These are phyloP conservation scores for Neurospora africana DNA, from an alignment of 495 filamentous ascomycete genomes.

Conservation along the genomic window DNA sequence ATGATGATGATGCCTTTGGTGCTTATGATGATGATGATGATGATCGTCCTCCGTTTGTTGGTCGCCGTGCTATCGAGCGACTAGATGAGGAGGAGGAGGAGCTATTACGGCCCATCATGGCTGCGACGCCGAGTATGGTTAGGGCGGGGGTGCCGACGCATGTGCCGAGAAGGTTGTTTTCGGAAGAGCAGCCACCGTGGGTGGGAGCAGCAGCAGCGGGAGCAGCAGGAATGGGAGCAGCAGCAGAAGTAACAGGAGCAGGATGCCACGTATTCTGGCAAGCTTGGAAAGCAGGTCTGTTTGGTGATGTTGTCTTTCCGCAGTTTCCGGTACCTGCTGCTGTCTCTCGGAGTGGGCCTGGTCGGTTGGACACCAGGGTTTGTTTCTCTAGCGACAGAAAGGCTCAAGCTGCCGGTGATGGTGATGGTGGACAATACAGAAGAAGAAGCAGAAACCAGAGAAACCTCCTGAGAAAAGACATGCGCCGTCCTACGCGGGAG, in stretches of 20 bases:
- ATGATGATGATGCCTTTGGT: background rate
- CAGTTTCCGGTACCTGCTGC: background rate
- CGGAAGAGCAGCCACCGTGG: too few species aligned
- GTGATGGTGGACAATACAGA: background rate
- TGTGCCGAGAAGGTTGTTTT: too few species aligned
- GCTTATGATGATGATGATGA: background rate
- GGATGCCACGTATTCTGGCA: background rate
- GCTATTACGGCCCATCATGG: background rate
- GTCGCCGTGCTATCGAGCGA: too few species aligned
- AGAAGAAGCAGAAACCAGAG: background rate
- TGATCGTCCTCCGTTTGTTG: too few species aligned
- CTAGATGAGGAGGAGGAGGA: too few species aligned
- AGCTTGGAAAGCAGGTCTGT: background rate
- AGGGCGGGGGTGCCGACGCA: background rate
- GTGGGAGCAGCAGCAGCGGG: background rate
- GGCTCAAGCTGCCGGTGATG: background rate
- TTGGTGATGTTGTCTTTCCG: background rate
- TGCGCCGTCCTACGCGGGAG: constrained; percentile 8
- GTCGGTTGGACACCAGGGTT: background rate
- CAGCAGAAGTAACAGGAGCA: background rate
- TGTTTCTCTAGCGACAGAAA: background rate
- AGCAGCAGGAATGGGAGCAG: background rate
- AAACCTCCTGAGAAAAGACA: constrained; percentile 2
- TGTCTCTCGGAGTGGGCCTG: background rate
- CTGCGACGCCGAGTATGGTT: background rate